phyloP scores from a whole-genome alignment of 2,329 filamentous ascomycete genomes.

The Blumeria hordei region DNA sequence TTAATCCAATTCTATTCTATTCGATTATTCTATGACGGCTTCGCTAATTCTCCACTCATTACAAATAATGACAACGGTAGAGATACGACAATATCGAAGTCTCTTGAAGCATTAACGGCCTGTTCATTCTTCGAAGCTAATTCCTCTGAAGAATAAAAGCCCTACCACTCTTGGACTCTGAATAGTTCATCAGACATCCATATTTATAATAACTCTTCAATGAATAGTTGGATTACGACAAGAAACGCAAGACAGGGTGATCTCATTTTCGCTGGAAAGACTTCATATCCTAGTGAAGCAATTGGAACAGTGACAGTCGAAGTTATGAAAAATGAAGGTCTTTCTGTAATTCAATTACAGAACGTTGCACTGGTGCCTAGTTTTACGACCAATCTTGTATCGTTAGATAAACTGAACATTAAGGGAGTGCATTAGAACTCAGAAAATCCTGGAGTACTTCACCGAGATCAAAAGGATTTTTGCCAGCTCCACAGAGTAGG shows the following conservation, averaged over 20 bases:
- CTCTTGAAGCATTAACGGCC: background rate
- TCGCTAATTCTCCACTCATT: background rate
- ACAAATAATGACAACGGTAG: background rate
- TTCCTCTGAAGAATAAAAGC: background rate
- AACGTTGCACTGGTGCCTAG: background rate
- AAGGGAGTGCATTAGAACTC: background rate
- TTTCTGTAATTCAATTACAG: background rate
- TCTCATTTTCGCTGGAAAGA: background rate
- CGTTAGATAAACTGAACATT: no score
- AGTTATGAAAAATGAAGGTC: background rate
- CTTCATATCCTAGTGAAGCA: background rate
- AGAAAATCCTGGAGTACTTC: background rate
- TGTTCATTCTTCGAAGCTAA: background rate
- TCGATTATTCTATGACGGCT: no score
- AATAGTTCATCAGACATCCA: background rate
- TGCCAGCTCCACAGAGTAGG: background rate
- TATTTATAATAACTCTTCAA: background rate
- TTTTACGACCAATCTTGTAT: background rate
- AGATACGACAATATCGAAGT: background rate
- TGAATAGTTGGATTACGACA: background rate
- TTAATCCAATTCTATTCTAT: no score
- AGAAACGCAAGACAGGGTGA: background rate
- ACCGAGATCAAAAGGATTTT: background rate
- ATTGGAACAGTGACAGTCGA: background rate
- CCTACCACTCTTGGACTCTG: background rate